A percentile compares a stretch with the other conserved stretches of the same genome.
Evolutionary conservation across 2,329 filamentous ascomycete species (phyloP).

Genomic region (Ilyonectria robusta): DNA sequence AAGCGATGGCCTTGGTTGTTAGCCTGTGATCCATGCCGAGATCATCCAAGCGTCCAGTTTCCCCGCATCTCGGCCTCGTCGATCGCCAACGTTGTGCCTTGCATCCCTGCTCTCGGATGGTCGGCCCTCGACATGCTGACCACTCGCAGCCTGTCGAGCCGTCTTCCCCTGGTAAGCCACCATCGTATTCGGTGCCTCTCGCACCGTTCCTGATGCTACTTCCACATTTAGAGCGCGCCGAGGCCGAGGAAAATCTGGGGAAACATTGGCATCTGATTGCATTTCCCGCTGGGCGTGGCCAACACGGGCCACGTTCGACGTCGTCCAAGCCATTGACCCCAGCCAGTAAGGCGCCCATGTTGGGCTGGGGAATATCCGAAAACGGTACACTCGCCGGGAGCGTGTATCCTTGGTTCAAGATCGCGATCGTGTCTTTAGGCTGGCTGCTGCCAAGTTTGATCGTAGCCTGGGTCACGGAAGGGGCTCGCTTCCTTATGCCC

Average conservation of each 20-base stretch:
- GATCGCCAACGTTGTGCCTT: constrained; percentile 10
- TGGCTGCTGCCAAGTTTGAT: neutral
- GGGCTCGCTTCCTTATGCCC: neutral
- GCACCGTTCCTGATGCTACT: constrained; percentile 16
- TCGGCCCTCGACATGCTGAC: neutral
- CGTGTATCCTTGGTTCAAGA: neutral
- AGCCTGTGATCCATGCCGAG: neutral
- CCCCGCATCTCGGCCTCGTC: constrained; percentile 18
- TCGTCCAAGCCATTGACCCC: neutral
- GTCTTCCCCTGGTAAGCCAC: constrained; percentile 4
- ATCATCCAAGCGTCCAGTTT: constrained; percentile 12
- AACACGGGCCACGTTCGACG: neutral
- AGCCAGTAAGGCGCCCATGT: neutral
- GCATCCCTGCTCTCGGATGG: constrained; percentile 19
- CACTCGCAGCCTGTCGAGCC: constrained; percentile 4
- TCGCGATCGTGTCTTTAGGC: neutral
- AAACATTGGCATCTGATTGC: constrained; percentile 23
- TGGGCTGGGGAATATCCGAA: neutral
- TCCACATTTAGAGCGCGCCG: constrained; percentile 14
- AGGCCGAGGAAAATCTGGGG: constrained; percentile 21
- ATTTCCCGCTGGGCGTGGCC: neutral
- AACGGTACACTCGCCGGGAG: neutral
- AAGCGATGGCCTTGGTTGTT: neutral
- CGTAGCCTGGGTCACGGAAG: neutral
- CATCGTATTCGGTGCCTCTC: constrained; percentile 25